phyloP scores from a whole-genome alignment of 1,139 yeast species.

The Scheffersomyces insectosa region DNA sequence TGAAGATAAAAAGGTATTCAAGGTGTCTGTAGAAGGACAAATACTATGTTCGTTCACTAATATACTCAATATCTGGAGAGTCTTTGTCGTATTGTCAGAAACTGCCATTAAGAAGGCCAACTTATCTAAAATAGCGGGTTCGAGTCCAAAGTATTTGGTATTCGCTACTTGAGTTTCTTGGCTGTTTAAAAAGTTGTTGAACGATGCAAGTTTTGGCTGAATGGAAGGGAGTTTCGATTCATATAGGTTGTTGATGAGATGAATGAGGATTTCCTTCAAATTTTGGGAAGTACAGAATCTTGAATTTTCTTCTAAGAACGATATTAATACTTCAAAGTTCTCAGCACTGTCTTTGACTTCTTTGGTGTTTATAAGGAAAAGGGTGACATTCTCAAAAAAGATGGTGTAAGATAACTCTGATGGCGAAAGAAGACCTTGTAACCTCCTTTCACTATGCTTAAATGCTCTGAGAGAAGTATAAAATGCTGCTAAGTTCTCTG shows the following conservation, averaged over 20 bases:
- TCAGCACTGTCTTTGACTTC: constrained; percentile 8
- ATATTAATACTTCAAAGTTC: constrained; percentile 14
- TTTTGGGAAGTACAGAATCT: constrained; percentile 20
- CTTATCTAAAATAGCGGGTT: constrained; percentile 24
- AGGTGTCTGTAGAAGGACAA: constrained; percentile 29
- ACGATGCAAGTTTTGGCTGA: constrained; percentile 8
- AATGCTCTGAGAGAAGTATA: constrained; percentile 20
- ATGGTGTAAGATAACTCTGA: constrained; percentile 12
- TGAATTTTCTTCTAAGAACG: constrained; percentile 17
- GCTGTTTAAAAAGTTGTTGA: constrained; percentile 10
- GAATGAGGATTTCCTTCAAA: constrained; percentile 15
- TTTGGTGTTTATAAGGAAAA: constrained; percentile 17
- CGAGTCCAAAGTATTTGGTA: constrained; percentile 11
- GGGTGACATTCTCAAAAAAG: constrained; percentile 23
- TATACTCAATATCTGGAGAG: constrained; percentile 18
- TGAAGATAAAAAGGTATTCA: constrained; percentile 18
- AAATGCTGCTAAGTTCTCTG: constrained; percentile 14
- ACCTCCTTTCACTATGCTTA: constrained; percentile 16
- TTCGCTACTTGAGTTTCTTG: not conserved
- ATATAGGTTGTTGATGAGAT: constrained; percentile 12
- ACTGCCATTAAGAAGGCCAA: constrained; percentile 25
- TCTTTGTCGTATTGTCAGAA: constrained; percentile 18
- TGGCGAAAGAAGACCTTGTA: constrained; percentile 15
- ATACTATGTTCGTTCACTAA: constrained; percentile 18
- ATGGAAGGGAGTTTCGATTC: constrained; percentile 10